Evolutionary conservation across 2,329 filamentous ascomycete species (phyloP).

Genomic region (Nigrospora sphaerica): DNA sequence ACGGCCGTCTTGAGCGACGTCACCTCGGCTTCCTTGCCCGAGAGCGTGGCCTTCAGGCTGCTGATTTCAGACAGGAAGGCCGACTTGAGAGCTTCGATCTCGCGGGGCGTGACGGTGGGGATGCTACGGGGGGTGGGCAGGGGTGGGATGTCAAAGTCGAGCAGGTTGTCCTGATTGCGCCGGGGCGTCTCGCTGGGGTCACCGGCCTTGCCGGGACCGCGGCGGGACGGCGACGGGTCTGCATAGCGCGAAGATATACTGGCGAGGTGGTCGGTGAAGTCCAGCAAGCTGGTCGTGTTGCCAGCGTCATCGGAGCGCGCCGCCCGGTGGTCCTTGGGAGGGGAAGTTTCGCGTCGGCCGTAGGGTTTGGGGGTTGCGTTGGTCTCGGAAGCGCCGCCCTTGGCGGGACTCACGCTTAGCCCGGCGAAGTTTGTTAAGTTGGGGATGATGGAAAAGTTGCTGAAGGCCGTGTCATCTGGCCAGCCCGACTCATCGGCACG

Average conservation of each 20-base stretch:
- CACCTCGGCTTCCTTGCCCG: conserved; percentile 89
- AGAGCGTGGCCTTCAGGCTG: conserved; percentile 84
- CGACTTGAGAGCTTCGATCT: conserved; percentile 89
- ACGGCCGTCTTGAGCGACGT: conserved; percentile 81
- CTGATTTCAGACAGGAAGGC: conserved; percentile 88
- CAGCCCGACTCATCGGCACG: conserved; percentile 34
- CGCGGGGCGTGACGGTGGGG: conserved; percentile 82
- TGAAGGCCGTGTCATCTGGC: conserved; percentile 67
- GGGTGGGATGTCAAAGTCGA: conserved; percentile 91
- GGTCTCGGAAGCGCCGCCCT: conserved; percentile 31
- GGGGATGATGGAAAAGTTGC: conserved; percentile 82
- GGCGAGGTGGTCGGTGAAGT: conserved; percentile 72
- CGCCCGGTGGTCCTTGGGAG: conserved; percentile 27
- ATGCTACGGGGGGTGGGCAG: conserved; percentile 87
- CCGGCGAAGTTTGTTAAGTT: conserved; percentile 80
- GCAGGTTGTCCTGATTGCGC: conserved; percentile 57
- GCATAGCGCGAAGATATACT: conserved; percentile 16
- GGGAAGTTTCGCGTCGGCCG: conserved; percentile 24
- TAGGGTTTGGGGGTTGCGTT: conserved; percentile 11
- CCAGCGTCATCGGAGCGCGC: conserved; percentile 32
- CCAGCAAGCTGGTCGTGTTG: conserved; percentile 71
- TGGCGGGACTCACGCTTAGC: conserved; percentile 59
- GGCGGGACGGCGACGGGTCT: conserved; percentile 32
- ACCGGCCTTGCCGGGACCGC: conserved; percentile 37
- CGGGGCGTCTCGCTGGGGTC: conserved; percentile 34